phyloP scores from a whole-genome alignment of 345 rosid genomes.

The Corchorus olitorius region DNA sequence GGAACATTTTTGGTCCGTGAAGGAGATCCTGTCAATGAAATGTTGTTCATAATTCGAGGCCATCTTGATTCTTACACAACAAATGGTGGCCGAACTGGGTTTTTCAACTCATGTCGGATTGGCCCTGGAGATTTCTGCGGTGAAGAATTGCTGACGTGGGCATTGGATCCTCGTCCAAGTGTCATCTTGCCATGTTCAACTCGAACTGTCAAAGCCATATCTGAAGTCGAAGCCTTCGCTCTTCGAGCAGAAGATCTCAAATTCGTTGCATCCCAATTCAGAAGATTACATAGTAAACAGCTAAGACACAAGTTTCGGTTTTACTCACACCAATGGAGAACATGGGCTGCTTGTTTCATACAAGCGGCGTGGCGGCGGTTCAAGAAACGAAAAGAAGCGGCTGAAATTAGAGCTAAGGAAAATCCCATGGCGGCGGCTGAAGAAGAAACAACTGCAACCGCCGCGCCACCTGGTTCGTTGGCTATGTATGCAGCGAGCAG shows the following conservation, averaged over 20 bases:
- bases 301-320: slow-evolving; percentile 77
- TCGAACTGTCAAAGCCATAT: slow-evolving; percentile 71
- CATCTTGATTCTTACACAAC: slow-evolving; percentile 88
- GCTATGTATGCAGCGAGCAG: slow-evolving; percentile 34
- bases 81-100: slow-evolving; percentile 85
- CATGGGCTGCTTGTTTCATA: slow-evolving; percentile 88
- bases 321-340: slow-evolving; percentile 89
- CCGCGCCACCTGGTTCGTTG: slow-evolving; percentile 16
- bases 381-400: slow-evolving; percentile 59
- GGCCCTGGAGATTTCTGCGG: slow-evolving; percentile 95
- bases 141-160: slow-evolving; percentile 89
- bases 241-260: slow-evolving; percentile 75
- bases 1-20: slow-evolving; percentile 79
- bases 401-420: slow-evolving; percentile 53
- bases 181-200: slow-evolving; percentile 77
- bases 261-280: slow-evolving; percentile 78
- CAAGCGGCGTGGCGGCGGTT: slow-evolving; percentile 82
- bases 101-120: slow-evolving; percentile 76
- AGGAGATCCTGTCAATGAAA: slow-evolving; percentile 88
- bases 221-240: slow-evolving; percentile 89
- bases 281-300: slow-evolving; percentile 83
- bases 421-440: slow-evolving; percentile 20
- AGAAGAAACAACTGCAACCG: slow-evolving; percentile 12
- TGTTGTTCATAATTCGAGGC: slow-evolving; percentile 90
- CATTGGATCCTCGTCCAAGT: slow-evolving; percentile 70